These are phyloP conservation scores for Taxawa tesnikishii DNA, from an alignment of 2,329 filamentous ascomycete species.

Conservation along the genomic window DNA sequence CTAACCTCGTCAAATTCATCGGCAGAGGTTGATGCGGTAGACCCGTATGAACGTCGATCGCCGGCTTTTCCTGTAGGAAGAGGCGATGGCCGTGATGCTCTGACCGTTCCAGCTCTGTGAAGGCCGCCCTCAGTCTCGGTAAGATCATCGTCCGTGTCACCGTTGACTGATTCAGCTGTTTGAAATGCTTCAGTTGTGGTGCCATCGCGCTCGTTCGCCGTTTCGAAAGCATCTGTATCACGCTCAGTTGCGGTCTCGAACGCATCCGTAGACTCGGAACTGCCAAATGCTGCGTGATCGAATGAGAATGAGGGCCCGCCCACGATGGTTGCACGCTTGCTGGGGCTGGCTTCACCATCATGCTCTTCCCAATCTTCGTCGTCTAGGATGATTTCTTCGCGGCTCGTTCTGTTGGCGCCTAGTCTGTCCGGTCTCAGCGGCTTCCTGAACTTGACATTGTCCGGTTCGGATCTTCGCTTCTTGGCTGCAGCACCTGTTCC, in stretches of 20 bases:
- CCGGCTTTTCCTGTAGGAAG: constrained; percentile 35
- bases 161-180: constrained; percentile 59
- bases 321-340: constrained; percentile 28
- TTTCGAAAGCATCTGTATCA: constrained; percentile 59
- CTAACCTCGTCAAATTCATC: constrained; percentile 53
- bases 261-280: constrained; percentile 47
- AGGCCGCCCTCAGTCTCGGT: constrained; percentile 67
- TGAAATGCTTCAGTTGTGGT: constrained; percentile 81
- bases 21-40: constrained; percentile 77
- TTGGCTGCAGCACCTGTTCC: constrained; percentile 36
- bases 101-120: constrained; percentile 6
- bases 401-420: constrained; percentile 60
- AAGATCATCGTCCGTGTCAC: constrained; percentile 61
- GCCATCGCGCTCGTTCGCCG: constrained; percentile 60
- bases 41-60: constrained; percentile 61
- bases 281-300: constrained; percentile 16
- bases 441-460: constrained; percentile 61
- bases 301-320: too few relatives aligned
- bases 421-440: constrained; percentile 59
- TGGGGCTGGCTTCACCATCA: constrained; percentile 45
- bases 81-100: constrained; percentile 23
- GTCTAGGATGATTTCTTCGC: constrained; percentile 68
- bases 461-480: constrained; percentile 46
- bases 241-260: constrained; percentile 44
- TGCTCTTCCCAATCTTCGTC: constrained; percentile 88